Percentiles rank a stretch among this genome's conserved stretches.
Evolutionary conservation across 352 stramenopile genomes (phyloP).

Genomic region (Phytophthora niederhauseri): DNA sequence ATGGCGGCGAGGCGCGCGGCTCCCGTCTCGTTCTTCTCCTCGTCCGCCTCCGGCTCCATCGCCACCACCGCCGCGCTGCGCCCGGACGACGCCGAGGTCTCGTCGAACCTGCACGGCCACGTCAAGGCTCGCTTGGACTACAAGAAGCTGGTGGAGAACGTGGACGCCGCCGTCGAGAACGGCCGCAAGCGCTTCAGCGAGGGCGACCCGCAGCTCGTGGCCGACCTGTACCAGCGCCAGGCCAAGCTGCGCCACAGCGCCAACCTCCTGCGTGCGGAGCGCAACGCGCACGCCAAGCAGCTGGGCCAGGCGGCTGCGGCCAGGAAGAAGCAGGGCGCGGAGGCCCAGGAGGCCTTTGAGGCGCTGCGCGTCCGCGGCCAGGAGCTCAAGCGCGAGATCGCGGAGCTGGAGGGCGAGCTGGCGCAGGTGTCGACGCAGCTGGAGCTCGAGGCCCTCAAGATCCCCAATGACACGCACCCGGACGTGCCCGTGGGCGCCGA

Average conservation of each 20-base stretch:
- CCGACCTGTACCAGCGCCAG: conserved; percentile 67
- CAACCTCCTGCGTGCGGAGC: conserved; percentile 68
- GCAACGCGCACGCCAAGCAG: conserved; percentile 72
- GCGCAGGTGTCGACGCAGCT: conserved; percentile 49
- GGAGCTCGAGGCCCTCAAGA: conserved; percentile 73
- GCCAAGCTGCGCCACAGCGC: conserved; percentile 54
- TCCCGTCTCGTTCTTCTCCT: conserved; percentile 4
- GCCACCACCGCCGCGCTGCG: conserved; percentile 11
- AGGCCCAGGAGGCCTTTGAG: conserved; percentile 40
- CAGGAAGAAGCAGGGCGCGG: conserved; percentile 43
- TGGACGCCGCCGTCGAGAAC: conserved; percentile 63
- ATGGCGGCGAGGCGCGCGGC: neutral
- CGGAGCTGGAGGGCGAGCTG: conserved; percentile 47
- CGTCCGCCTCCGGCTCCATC: conserved; percentile 9
- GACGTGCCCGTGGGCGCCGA: conserved; percentile 68
- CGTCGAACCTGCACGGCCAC: conserved; percentile 54
- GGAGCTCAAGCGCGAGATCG: conserved; percentile 64
- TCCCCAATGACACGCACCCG: conserved; percentile 81
- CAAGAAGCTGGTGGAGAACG: conserved; percentile 66
- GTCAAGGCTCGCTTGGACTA: conserved; percentile 81
- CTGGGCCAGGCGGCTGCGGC: conserved; percentile 44
- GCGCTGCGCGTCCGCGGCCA: conserved; percentile 47
- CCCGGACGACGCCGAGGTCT: conserved; percentile 24
- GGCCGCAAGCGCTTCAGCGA: conserved; percentile 71
- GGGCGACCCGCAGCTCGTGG: conserved; percentile 65